Percentiles rank a stretch among this genome's conserved stretches.
Evolutionary conservation across 1,284 basidiomycete genomes (phyloP).

Genomic region (Sphagnurus paluster): DNA sequence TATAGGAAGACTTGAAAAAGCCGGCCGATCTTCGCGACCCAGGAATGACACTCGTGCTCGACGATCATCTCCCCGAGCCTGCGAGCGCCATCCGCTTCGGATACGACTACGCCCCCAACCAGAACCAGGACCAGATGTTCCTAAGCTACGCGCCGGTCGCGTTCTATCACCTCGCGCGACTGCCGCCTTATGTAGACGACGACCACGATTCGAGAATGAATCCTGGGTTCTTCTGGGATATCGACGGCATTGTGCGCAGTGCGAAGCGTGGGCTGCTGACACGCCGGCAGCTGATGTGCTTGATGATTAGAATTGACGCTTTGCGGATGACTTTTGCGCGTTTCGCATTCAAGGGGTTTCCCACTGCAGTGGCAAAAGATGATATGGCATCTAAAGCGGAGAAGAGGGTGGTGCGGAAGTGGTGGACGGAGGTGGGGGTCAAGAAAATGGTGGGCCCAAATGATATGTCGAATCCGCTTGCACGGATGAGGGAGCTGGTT

Average conservation of each 20-base stretch:
- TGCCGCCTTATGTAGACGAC: slow-evolving; percentile 10
- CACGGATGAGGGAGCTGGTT: slow-evolving; percentile 4
- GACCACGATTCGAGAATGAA: slow-evolving; percentile 3
- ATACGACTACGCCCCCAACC: slow-evolving; percentile 3
- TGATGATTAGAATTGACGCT: slow-evolving; percentile 6
- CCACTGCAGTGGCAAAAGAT: neutral
- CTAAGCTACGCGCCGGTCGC: slow-evolving; percentile 10
- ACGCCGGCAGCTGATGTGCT: slow-evolving; percentile 7
- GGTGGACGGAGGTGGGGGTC: slow-evolving; percentile 13
- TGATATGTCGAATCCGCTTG: slow-evolving; percentile 9
- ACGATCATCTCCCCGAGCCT: slow-evolving; percentile 11
- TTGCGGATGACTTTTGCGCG: slow-evolving; percentile 3
- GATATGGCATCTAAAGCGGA: slow-evolving; percentile 3
- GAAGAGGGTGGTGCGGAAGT: slow-evolving; percentile 9
- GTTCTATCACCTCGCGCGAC: slow-evolving; percentile 17
- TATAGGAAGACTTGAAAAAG: slow-evolving; percentile 6
- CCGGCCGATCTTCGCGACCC: too few species aligned
- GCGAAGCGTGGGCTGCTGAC: slow-evolving; percentile 10
- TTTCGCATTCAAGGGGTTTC: slow-evolving; percentile 6
- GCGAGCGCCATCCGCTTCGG: slow-evolving; percentile 12
- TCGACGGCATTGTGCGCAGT: slow-evolving; percentile 6
- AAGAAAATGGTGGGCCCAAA: slow-evolving; percentile 8
- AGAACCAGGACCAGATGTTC: slow-evolving; percentile 1
- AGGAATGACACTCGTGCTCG: slow-evolving; percentile 5
- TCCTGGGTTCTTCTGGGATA: slow-evolving; percentile 4